Evolutionary conservation across 768 basidiomycete genomes (phyloP).

Genomic region (Tulasnella sp.): DNA sequence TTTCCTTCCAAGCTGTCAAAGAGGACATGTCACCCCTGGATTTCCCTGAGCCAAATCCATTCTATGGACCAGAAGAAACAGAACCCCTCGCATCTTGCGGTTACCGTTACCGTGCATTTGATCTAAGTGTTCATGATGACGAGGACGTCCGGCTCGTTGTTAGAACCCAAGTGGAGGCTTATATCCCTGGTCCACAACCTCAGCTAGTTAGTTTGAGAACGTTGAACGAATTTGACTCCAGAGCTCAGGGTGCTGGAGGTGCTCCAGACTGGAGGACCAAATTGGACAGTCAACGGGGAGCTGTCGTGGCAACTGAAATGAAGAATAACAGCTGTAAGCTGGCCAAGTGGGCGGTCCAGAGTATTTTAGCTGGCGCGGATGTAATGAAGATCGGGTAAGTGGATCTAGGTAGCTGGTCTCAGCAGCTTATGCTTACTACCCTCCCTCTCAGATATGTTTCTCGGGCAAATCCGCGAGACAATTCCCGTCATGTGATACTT

Average conservation of each 20-base stretch:
- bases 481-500: constrained; percentile 88
- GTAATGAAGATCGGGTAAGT: constrained; percentile 92
- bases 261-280: constrained; percentile 99
- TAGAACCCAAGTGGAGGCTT: constrained; percentile 94
- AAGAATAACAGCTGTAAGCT: constrained; percentile 99
- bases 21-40: constrained; percentile 58
- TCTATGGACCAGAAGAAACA: constrained; percentile 86
- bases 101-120: constrained; percentile 91
- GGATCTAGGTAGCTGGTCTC: neutral
- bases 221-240: constrained; percentile 91
- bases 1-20: constrained; percentile 86
- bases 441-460: constrained; percentile 66
- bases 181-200: constrained; percentile 38
- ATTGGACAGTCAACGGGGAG: constrained; percentile 89
- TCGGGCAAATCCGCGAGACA: constrained; percentile 84
- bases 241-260: constrained; percentile 79
- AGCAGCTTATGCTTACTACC: neutral
- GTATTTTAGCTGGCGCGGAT: constrained; percentile 88
- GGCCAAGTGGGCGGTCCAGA: constrained; percentile 94
- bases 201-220: constrained; percentile 81
- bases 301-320: constrained; percentile 98
- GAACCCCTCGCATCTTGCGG: constrained; percentile 93
- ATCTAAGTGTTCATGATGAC: constrained; percentile 78
- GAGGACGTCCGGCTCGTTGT: constrained; percentile 86
- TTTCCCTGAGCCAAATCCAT: constrained; percentile 83